These are phyloP conservation scores for Leishmania mexicana DNA, from an alignment of 208 protist genomes.

Conservation along the genomic window DNA sequence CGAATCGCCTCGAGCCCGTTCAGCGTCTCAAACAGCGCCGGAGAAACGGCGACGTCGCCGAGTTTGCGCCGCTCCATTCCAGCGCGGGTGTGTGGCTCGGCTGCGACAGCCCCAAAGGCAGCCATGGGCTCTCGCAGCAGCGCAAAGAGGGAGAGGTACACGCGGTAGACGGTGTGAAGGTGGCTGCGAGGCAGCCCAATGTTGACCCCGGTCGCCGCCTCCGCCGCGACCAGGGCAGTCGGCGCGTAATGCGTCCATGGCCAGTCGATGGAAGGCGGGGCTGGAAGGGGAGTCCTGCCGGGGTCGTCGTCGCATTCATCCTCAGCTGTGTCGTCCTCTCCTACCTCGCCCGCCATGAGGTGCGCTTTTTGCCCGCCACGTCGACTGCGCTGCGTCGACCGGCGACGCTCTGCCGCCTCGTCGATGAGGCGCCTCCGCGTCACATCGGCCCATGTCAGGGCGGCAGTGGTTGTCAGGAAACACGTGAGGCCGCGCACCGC, in stretches of 20 bases:
- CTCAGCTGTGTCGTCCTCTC: constrained; percentile 4
- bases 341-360: constrained; percentile 20
- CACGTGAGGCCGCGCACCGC: constrained; percentile 63
- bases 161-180: constrained; percentile 81
- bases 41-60: constrained; percentile 50
- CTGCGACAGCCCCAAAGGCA: constrained; percentile 32
- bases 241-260: constrained; percentile 35
- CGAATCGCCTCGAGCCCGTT: constrained; percentile 61
- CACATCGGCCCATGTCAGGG: constrained; percentile 46
- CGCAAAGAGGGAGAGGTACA: constrained; percentile 72
- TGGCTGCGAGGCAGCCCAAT: constrained; percentile 75
- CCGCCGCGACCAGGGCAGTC: not conserved
- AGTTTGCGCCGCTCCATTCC: constrained; percentile 60
- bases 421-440: constrained; percentile 28
- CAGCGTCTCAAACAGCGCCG: constrained; percentile 55
- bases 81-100: constrained; percentile 32
- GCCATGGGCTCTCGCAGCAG: constrained; percentile 79
- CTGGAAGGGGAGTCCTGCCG: constrained; percentile 13
- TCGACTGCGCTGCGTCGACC: not conserved
- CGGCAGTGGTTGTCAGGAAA: constrained; percentile 66
- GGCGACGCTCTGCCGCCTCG: constrained; percentile 24
- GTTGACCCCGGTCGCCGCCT: not conserved
- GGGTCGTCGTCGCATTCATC: constrained; percentile 22
- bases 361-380: not conserved
- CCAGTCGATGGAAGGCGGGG: constrained; percentile 31